Evolutionary conservation across 495 filamentous ascomycete genomes (phyloP), one percentile per base, ranked within the genome.

Genomic region (Evansstolkia leycettana): DNA sequence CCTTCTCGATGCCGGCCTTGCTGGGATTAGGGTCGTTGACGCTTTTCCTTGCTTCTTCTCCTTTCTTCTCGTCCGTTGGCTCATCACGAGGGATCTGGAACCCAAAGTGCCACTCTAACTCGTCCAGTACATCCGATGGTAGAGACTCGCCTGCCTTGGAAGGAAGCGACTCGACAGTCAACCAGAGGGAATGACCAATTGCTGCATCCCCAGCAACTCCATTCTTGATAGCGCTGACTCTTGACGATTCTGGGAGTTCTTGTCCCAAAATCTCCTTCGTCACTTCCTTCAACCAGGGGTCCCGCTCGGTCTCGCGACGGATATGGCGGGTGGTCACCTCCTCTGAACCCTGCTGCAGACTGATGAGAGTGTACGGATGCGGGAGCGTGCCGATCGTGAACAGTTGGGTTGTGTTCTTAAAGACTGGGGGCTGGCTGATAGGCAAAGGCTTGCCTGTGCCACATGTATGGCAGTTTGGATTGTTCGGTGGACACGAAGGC

Each of bases 361-460:
- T 70, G 31, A 76, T 64, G 7, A 85, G 60, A 7, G 88, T 94
- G 58, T 83, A 93, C 0, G 90, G 90, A 46, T 98, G 90, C 0
- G 90, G 89, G 5, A 96, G 76, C 6, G 75, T 80, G 45, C 78
- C 86, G 43, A 96, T 84, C 12, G 80, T 84, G 62, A 84, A 95
- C 10, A 76, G 46, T 7, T 62, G 63, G 1, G 75, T 67, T 7
- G 65, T 70, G 48, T 85, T 82, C 25, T 60, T 60, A 52, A 78
- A 80, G 11, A 53, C 57, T 2, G 65, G 46, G 1, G 75, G 75
- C 7, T 75, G 79, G 23, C 57, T 63, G 41, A 86, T 69, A 13
- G 57, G 54, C 52, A 70, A 58, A 0, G 73, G 67, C 18, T 71
- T 65, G 5, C 65, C 58, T 1, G 44, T 36, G 38, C 73, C 69